Conservation (phyloP, 495 filamentous ascomycete genomes). For the Oidiodendron maius region DNA sequence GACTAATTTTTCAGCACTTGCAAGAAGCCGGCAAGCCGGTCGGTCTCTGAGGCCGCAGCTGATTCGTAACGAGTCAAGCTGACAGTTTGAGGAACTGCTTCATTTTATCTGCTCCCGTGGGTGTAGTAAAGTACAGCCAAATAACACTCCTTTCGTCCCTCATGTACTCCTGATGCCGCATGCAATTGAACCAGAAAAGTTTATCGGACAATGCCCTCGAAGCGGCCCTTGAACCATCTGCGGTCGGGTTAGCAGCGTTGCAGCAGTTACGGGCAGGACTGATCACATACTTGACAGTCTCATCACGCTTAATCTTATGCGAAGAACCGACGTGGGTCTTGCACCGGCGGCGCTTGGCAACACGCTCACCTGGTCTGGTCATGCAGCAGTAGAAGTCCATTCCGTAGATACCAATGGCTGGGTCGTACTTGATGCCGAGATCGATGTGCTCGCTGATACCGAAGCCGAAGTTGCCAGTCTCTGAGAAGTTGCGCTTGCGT, state of each 20-base stretch:
- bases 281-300: constrained; percentile 99
- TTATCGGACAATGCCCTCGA: constrained; percentile 53
- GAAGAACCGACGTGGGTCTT: constrained; percentile 77
- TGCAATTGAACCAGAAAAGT: constrained; percentile 22
- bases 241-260: not conserved
- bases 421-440: constrained; percentile 99
- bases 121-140: constrained; percentile 26
- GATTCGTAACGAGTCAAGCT: constrained; percentile 37
- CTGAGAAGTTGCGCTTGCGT: constrained; percentile 97
- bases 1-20: constrained; percentile 2
- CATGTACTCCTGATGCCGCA: constrained; percentile 28
- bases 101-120: constrained; percentile 31
- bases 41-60: constrained; percentile 59
- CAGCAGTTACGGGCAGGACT: constrained; percentile 42
- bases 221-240: constrained; percentile 56
- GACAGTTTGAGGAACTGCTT: constrained; percentile 34
- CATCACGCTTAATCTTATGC: constrained; percentile 86
- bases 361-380: constrained; percentile 95
- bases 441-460: constrained; percentile 99
- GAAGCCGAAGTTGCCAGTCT: constrained; percentile 99
- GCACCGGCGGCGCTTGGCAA: constrained; percentile 87
- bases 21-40: constrained; percentile 56
- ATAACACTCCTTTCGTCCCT: constrained; percentile 23
- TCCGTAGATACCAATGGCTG: constrained; percentile 98
- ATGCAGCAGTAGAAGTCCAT: constrained; percentile 99